Base-by-base conservation (phyloP, 2,329 filamentous ascomycete species). In the Aureobasidium lini region DNA sequence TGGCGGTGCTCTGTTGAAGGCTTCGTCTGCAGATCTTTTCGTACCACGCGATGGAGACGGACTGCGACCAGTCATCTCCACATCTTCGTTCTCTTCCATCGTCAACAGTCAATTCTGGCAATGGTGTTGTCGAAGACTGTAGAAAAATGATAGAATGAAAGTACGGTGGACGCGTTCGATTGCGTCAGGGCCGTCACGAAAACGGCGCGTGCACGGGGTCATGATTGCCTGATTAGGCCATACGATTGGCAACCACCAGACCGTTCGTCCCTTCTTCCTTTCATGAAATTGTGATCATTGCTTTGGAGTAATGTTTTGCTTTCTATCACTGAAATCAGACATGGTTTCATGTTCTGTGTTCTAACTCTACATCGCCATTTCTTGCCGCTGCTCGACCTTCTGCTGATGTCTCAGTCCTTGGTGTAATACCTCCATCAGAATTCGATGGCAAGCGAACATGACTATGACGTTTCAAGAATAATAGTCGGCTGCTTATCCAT, bases 271-370 rank as follows among this genome's bases (percentile, higher is more conserved):
- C 34, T 36, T 29, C n/a, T 28, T 2, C 16, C 16, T 46, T 29
- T 16, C 23, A 29, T 11, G 7, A 6, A 23, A 6, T 8, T 23
- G 15, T 23, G 5, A 23, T 9, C 42, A 46, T 6, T 48, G 9
- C 7, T 32, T 32, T 13, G 18, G 13, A 40, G 11, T 32, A 32
- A 13, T 13, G 6, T 16, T 10, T 42, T 13, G 29, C 16, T 31
- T 54, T 32, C 10, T 40, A 1, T 44, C 8, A 32, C 7, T 9
- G 9, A 28, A 9, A 4, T 40, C 36, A 49, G 60, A 61, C 18
- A 31, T 4, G 3, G 6, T 10, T 5, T 63, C 32, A 47, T 18
- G 42, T 62, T 18, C 75, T 64, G 66, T 77, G 75, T 62, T 77
- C 74, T 43, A 77, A 60, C 49, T 70, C 68, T 15, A 69, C 62